phyloP scores from a whole-genome alignment of 805 yeast species.

The Yarrowia sp. region DNA sequence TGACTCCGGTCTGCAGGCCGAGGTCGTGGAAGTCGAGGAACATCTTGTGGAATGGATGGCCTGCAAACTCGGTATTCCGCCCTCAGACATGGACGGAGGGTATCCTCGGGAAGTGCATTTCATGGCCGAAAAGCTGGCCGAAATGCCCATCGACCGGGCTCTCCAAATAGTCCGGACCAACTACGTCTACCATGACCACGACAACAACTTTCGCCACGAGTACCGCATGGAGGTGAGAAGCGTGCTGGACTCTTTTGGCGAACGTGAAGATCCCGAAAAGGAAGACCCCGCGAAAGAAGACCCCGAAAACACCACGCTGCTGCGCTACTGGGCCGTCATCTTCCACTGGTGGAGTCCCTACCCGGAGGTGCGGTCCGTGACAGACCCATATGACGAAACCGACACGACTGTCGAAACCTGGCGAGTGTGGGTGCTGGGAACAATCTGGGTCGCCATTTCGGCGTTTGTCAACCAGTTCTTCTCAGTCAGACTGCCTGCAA shows the following conservation, averaged over 20 bases:
- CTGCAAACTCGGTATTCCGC: background rate
- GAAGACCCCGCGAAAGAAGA: background rate
- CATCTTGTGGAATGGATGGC: constrained; percentile 3
- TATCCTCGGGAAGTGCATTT: constrained; percentile 47
- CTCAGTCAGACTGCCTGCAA: constrained; percentile 60
- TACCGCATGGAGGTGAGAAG: constrained; percentile 46
- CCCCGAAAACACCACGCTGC: background rate
- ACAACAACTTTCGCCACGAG: constrained; percentile 55
- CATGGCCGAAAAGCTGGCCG: constrained; percentile 54
- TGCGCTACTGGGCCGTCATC: constrained; percentile 42
- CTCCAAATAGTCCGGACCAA: constrained; percentile 53
- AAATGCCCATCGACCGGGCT: constrained; percentile 52
- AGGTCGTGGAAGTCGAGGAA: background rate
- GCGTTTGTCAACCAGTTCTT: constrained; percentile 64
- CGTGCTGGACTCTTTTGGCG: constrained; percentile 10
- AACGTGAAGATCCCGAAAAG: background rate
- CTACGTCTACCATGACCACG: constrained; percentile 55
- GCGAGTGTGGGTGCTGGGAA: constrained; percentile 53
- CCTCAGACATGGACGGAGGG: background rate
- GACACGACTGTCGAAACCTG: constrained; percentile 56
- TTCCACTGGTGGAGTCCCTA: constrained; percentile 57
- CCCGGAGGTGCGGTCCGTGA: constrained; percentile 64
- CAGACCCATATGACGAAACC: constrained; percentile 60
- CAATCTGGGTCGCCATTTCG: constrained; percentile 59
- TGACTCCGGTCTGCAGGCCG: background rate